Evolutionary conservation across 2,329 filamentous ascomycete genomes (phyloP), one percentile per base, ranked within the genome.

Genomic region (Teratosphaeria nubilosa): DNA sequence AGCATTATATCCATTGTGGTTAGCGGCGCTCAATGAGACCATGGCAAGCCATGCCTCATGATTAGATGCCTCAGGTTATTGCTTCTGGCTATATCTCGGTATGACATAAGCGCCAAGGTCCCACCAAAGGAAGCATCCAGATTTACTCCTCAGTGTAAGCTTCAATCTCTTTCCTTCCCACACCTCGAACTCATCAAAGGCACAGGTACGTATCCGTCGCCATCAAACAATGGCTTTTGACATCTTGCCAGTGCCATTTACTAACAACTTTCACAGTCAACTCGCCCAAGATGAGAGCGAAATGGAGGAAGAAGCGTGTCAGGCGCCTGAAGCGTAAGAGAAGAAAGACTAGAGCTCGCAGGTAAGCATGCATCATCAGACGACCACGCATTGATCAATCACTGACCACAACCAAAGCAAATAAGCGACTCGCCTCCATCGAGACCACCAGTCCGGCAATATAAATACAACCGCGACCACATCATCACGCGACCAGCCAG

Each of bases 291-390:
- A 86, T 87, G 85, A 87, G 92, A 94, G 91, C 91, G 77, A 97
- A 97, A 85, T 97, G 94, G 94, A 94, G 92, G 85, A 99, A 99
- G 89, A 99, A 99, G 92, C 86, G 94, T 79, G 91, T 96, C 82
- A 86, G 94, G 75, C 87, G 94, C 80, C 90, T 99, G 80, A 97
- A 97, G 88, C 88, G 91, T 78, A 99, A 99, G 91, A 91, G 94
- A 83, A 95, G 94, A 91, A 99, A 99, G 92, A 96, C 94, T 82
- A 86, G 94, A 78, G 94, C 92, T 74, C 83, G 94, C 82, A 91
- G 86, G 94, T 97, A 84, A 85, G 91, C 80, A 56, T 51, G 37
- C 51, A 51, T 56, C 34, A 22, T 56, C n/a, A 16, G 24, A 48
- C n/a, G n/a, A 48, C 20, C 41, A 22, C 22, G 16, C 41, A 22